Evolutionary conservation across 2,329 filamentous ascomycete genomes (phyloP).

Genomic region (Rutstroemia sp.): DNA sequence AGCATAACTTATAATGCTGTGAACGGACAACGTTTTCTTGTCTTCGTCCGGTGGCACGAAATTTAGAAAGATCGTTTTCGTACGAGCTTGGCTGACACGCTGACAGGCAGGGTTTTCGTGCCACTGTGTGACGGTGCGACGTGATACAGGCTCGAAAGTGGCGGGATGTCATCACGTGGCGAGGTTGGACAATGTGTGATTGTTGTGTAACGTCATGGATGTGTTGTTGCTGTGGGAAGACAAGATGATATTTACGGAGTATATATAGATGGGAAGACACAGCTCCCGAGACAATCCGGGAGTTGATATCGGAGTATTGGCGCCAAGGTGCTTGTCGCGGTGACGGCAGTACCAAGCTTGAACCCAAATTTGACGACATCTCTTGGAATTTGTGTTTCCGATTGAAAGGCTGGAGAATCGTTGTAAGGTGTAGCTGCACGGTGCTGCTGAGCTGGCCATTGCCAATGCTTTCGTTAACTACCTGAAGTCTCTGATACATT

Average conservation of each 20-base stretch:
- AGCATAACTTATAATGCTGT: neutral
- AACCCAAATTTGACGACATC: constrained; percentile 8
- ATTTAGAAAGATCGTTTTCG: neutral
- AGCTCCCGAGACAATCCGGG: neutral
- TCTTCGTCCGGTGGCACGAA: neutral
- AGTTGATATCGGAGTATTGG: neutral
- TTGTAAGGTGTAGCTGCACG: too few species aligned
- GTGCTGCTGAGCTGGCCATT: too few species aligned
- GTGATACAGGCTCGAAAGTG: too few species aligned
- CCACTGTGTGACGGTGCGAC: neutral
- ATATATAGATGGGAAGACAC: neutral
- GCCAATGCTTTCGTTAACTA: too few species aligned
- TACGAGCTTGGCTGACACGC: neutral
- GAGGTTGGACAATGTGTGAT: too few species aligned
- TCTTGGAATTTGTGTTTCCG: neutral
- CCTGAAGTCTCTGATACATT: too few species aligned
- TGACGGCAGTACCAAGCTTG: neutral
- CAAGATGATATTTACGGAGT: neutral
- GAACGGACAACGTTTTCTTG: neutral
- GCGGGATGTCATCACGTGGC: too few species aligned
- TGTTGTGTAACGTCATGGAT: too few species aligned
- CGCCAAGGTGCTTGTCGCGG: constrained; percentile 6
- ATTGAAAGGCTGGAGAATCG: neutral
- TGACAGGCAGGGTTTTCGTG: neutral
- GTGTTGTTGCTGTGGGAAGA: neutral